phyloP scores from a whole-genome alignment of 164 flowering plant species.

The Vitis amurensis region DNA sequence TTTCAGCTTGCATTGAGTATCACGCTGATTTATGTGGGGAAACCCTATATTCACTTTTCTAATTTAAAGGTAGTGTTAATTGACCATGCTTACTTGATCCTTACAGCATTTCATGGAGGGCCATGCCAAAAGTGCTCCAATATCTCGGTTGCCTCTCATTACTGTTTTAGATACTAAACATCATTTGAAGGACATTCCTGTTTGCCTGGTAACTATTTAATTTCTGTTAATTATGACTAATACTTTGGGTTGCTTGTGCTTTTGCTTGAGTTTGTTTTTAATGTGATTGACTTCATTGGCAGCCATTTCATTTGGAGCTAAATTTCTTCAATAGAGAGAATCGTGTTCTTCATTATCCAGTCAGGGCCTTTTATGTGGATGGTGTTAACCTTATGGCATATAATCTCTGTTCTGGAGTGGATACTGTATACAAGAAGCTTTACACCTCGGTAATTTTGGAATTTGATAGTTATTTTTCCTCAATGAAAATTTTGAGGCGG shows the following conservation, averaged over 20 bases:
- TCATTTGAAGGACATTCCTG: constrained; percentile 78
- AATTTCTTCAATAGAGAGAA: constrained; percentile 93
- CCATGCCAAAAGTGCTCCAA: constrained; percentile 89
- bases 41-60: neutral
- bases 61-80: neutral
- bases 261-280: constrained; percentile 3
- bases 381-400: constrained; percentile 89
- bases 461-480: neutral
- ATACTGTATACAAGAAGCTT: constrained; percentile 84
- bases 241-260: neutral
- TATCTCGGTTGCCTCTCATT: constrained; percentile 86
- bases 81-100: constrained; percentile 2
- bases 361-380: constrained; percentile 85
- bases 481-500: neutral
- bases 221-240: neutral
- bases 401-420: constrained; percentile 81
- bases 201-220: constrained; percentile 65
- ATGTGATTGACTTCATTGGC: constrained; percentile 23
- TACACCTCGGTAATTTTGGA: constrained; percentile 58
- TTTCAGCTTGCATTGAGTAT: too few relatives aligned
- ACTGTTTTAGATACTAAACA: constrained; percentile 64
- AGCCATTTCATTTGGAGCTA: constrained; percentile 97
- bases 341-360: constrained; percentile 95
- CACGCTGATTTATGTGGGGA: too few relatives aligned
- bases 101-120: constrained; percentile 97